phyloP scores from a whole-genome alignment of 1,139 yeast species.

The Taphrina communis region DNA sequence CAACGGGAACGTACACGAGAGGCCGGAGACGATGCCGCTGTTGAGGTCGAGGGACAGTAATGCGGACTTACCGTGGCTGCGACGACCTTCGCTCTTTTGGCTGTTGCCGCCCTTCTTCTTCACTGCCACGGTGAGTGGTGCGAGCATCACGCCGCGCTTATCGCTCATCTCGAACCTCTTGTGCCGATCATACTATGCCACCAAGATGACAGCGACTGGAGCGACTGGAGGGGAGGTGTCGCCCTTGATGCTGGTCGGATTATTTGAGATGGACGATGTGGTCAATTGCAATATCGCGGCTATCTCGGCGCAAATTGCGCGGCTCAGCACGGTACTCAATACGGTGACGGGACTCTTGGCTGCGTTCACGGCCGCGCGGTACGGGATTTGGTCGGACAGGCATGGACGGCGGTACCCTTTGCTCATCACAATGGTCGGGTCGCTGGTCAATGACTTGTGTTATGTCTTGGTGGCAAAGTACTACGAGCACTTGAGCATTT shows the following conservation, averaged over 20 bases:
- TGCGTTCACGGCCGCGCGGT: conserved; percentile 42
- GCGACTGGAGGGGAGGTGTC: no score
- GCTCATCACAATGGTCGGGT: conserved; percentile 43
- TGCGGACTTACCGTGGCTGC: conserved; percentile 16
- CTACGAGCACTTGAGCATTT: conserved; percentile 47
- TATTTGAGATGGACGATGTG: not conserved
- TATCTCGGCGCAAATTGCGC: conserved; percentile 44
- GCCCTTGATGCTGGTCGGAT: no score
- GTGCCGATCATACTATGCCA: conserved; percentile 43
- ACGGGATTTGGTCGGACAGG: conserved; percentile 46
- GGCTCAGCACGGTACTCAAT: conserved; percentile 42
- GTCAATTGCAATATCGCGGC: conserved; percentile 45
- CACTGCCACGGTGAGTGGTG: conserved; percentile 44
- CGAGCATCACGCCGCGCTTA: conserved; percentile 45
- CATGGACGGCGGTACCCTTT: conserved; percentile 45
- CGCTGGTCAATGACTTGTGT: conserved; percentile 42
- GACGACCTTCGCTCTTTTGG: conserved; percentile 33
- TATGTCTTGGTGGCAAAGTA: conserved; percentile 43
- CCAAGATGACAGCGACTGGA: conserved; percentile 11
- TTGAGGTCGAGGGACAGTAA: conserved; percentile 26
- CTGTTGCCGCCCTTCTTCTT: conserved; percentile 45
- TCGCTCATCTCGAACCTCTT: conserved; percentile 42
- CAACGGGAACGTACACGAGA: no score
- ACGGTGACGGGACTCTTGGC: conserved; percentile 44
- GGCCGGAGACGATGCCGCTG: conserved; percentile 5